Base-by-base conservation (phyloP, 352 stramenopile genomes). In the Globisporangium spiculum region DNA sequence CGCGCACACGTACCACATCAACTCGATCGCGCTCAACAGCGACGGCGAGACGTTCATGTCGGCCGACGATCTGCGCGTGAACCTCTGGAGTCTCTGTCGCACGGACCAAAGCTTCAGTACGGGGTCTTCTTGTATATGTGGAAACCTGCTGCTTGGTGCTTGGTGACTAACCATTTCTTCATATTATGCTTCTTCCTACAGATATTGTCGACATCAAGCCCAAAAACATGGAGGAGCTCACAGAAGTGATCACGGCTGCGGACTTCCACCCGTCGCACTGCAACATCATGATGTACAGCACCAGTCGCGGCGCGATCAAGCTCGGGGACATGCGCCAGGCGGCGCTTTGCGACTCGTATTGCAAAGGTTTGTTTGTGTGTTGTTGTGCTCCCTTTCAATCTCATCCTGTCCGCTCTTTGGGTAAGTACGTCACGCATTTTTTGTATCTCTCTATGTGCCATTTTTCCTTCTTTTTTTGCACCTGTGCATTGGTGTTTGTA, bases 191-290 rank as follows among this genome's bases (percentile, higher is more conserved):
- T 3, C 14, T 60, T 56, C 61, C 57, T 22, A 14, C 66, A 97
- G 89, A 97, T 75, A 97, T 99, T 66, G 88, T 99, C 20, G 96
- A 99, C 75, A 98, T 99, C 66, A 99, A 99, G 77, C 96, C 96
- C 22, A 81, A 80, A 32, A 98, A 98, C 71, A 99, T 99, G 96
- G 96, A 99, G 57, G 96, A 99, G 65, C 89, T 99, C 9, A 98
- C 90, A 0, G 96, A 99, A 70, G 96, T 99, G 30, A 99, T 99
- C 72, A 98, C 96, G 48, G 81, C 90, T 9, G 89, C 93, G 9
- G 82, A 97, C 57, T 99, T 98, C 63, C 96, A 99, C 72, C 96
- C 96, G 46, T 90, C 78, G 54, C 83, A 98, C 52, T 97, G 92
- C 74, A 97, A 97, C 72, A 89, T 97, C 48, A 97, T 99, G 80